Conservation (phyloP, 768 basidiomycete species). For the Porpolomopsis calyptriformis region DNA sequence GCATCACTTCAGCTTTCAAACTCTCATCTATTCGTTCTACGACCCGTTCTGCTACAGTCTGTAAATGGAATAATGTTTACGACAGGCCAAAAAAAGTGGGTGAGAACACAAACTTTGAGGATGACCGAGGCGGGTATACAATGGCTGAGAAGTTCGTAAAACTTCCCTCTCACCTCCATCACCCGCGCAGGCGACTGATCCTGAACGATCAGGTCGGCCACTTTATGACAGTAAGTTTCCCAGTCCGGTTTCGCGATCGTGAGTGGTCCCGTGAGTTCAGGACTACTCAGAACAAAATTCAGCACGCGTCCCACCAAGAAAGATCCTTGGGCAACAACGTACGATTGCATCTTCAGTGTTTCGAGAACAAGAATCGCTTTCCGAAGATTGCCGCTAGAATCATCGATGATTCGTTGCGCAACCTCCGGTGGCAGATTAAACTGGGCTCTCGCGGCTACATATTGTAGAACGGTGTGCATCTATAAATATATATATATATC, state of each 20-base stretch:
- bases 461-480: constrained; percentile 72
- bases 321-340: constrained; percentile 23
- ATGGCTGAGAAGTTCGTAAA: constrained; percentile 92
- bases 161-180: constrained; percentile 84
- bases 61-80: constrained; percentile 7
- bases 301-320: no score
- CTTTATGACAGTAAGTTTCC: constrained; percentile 93
- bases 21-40: constrained; percentile 83
- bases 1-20: constrained; percentile 87
- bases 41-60: constrained; percentile 88
- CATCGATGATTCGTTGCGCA: constrained; percentile 62
- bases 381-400: constrained; percentile 83
- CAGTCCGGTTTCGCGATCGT: constrained; percentile 96
- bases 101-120: constrained; percentile 54
- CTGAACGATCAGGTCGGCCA: constrained; percentile 79
- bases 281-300: constrained; percentile 37
- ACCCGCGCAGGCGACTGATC: constrained; percentile 86
- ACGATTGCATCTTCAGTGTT: constrained; percentile 96
- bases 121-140: constrained; percentile 93
- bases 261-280: constrained; percentile 71
- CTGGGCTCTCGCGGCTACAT: constrained; percentile 54
- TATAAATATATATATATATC: constrained; percentile 18
- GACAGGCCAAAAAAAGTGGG: background rate
- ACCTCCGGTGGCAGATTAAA: constrained; percentile 77
- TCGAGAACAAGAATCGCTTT: constrained; percentile 93